Conservation (phyloP, 495 filamentous ascomycete species). For the Annulohypoxylon nitens region DNA sequence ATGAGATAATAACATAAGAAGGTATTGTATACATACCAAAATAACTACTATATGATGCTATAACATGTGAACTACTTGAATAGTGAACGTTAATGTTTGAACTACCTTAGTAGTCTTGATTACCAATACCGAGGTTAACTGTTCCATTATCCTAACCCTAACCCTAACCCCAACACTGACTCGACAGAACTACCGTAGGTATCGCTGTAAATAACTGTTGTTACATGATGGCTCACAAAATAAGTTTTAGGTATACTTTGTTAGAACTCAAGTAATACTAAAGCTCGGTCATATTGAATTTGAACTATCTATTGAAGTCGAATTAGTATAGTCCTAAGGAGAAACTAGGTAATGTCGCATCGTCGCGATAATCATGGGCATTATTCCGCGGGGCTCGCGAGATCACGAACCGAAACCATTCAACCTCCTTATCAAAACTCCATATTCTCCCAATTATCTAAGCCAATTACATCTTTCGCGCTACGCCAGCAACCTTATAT, state of each 20-base stretch:
- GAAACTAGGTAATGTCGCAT: conserved; percentile 13
- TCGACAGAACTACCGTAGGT: too few species aligned
- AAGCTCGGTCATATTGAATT: too few species aligned
- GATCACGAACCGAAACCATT: conserved; percentile 27
- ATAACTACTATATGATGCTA: too few species aligned
- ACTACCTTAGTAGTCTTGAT: too few species aligned
- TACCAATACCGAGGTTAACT: too few species aligned
- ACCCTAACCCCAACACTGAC: conserved; percentile 3
- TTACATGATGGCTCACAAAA: too few species aligned
- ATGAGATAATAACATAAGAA: not conserved
- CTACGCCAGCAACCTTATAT: conserved; percentile 4
- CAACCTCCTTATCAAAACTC: conserved; percentile 2
- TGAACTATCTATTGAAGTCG: not conserved
- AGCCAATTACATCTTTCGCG: conserved; percentile 12
- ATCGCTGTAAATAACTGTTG: too few species aligned
- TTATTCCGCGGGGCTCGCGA: conserved; percentile 30
- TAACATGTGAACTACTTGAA: too few species aligned
- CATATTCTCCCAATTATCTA: not conserved
- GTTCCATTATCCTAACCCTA: not conserved
- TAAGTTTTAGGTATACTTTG: too few species aligned
- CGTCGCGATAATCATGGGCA: conserved; percentile 30
- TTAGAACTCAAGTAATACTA: too few species aligned
- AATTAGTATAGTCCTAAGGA: not conserved
- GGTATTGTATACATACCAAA: too few species aligned
- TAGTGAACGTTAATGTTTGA: too few species aligned